Percentiles rank a stretch among this genome's conserved stretches.
Evolutionary conservation across 805 yeast genomes (phyloP).

Genomic region (Candida taoyuanica): DNA sequence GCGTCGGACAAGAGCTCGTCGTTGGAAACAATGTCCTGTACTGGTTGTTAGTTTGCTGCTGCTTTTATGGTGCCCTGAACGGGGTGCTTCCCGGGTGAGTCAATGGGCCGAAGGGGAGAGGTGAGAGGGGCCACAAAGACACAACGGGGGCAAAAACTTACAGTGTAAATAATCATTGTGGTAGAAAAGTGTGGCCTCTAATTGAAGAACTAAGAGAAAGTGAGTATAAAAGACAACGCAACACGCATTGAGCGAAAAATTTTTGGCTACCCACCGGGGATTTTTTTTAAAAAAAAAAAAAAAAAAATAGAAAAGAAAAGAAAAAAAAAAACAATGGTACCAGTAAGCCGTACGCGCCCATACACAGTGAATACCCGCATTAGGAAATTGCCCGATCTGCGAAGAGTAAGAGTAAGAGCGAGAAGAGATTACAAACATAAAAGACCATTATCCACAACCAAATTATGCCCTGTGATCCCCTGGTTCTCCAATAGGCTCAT

Average conservation of each 20-base stretch:
- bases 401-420: conserved; percentile 7
- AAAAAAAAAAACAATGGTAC: conserved; percentile 1
- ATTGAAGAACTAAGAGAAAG: background rate
- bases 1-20: conserved; percentile 98
- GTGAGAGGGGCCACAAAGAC: too few relatives aligned
- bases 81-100: too few relatives aligned
- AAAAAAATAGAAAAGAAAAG: conserved; percentile 7
- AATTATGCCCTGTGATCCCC: conserved; percentile 29
- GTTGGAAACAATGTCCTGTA: conserved; percentile 80
- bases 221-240: background rate
- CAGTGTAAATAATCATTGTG: conserved; percentile 16
- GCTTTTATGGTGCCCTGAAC: background rate
- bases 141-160: too few relatives aligned
- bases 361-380: background rate
- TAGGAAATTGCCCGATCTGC: too few relatives aligned
- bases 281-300: conserved; percentile 8
- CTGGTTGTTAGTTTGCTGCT: background rate
- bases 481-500: conserved; percentile 21
- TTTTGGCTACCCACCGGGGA: conserved; percentile 4
- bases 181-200: conserved; percentile 4
- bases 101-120: too few relatives aligned
- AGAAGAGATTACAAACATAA: conserved; percentile 13
- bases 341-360: background rate
- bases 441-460: conserved; percentile 30
- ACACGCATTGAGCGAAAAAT: conserved; percentile 5